phyloP scores from a whole-genome alignment of 2,329 filamentous ascomycete genomes.

The Monosporascus ibericus region DNA sequence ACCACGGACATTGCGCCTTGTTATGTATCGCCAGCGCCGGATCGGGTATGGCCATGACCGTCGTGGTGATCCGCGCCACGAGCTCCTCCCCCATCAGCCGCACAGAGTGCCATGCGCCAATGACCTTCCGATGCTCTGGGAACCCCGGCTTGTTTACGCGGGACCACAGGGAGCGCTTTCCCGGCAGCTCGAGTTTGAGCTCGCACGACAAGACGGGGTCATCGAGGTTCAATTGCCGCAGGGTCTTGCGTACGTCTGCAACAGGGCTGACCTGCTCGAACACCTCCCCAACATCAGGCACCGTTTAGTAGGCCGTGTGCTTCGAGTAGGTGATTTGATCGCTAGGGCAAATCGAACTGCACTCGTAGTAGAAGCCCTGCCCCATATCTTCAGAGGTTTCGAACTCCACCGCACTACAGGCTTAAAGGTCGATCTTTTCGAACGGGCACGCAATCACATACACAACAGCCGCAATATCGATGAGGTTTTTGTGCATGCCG shows the following conservation, averaged over 20 bases:
- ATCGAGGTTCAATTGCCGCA: background rate
- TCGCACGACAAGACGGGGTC: too few relatives aligned
- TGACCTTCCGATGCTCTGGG: background rate
- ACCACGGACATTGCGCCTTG: background rate
- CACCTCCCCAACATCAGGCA: slow-evolving; percentile 9
- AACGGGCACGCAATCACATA: slow-evolving; percentile 6
- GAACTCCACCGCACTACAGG: slow-evolving; percentile 5
- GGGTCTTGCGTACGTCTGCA: slow-evolving; percentile 2
- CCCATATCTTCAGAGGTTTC: slow-evolving; percentile 6
- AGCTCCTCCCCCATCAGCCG: background rate
- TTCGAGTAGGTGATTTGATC: slow-evolving; percentile 2
- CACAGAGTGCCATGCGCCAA: background rate
- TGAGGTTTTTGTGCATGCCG: background rate
- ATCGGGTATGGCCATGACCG: background rate
- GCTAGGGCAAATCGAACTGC: slow-evolving; percentile 1
- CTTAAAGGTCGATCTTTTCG: slow-evolving; percentile 9
- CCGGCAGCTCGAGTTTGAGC: background rate
- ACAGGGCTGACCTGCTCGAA: slow-evolving; percentile 7
- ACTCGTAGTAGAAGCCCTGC: slow-evolving; percentile 2
- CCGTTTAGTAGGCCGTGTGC: slow-evolving; percentile 4
- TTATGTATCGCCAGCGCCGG: background rate
- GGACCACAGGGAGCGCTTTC: background rate
- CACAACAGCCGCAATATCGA: background rate
- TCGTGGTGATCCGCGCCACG: background rate
- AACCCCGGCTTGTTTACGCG: background rate